These are phyloP conservation scores for Lactifluus rugatus DNA, from an alignment of 768 basidiomycete species.

Conservation along the genomic window DNA sequence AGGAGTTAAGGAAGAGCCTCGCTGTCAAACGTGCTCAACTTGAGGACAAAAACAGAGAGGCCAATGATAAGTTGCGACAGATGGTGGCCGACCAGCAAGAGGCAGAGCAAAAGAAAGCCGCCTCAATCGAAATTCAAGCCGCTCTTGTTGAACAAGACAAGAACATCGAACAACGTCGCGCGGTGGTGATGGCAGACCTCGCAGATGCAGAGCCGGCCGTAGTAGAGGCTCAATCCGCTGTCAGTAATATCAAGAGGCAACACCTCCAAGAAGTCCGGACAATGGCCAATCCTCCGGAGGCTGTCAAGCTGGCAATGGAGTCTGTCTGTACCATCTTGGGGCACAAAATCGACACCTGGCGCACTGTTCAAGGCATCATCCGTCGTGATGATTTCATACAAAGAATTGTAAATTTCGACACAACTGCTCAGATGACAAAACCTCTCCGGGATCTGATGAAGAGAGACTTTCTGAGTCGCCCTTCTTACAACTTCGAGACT, in stretches of 20 bases:
- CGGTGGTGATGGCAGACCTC: slow-evolving; percentile 88
- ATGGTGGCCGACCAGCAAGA: slow-evolving; percentile 99
- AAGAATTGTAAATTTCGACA: slow-evolving; percentile 93
- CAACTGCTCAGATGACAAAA: slow-evolving; percentile 82
- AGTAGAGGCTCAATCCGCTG: slow-evolving; percentile 88
- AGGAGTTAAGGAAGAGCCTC: slow-evolving; percentile 89
- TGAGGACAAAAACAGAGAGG: slow-evolving; percentile 87
- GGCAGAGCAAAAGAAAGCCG: slow-evolving; percentile 95
- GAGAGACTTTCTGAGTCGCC: slow-evolving; percentile 82
- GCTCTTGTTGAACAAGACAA: slow-evolving; percentile 87
- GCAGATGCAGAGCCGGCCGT: slow-evolving; percentile 98
- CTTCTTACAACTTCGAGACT: slow-evolving; percentile 88
- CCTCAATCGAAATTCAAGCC: slow-evolving; percentile 92
- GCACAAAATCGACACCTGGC: slow-evolving; percentile 95
- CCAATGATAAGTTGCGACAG: slow-evolving; percentile 92
- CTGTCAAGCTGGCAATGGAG: slow-evolving; percentile 97
- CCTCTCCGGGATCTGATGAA: slow-evolving; percentile 84
- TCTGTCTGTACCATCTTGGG: slow-evolving; percentile 95
- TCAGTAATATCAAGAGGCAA: slow-evolving; percentile 91
- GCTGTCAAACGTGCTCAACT: slow-evolving; percentile 90
- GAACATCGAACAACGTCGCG: slow-evolving; percentile 77
- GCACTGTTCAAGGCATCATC: slow-evolving; percentile 89
- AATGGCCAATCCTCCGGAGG: slow-evolving; percentile 98
- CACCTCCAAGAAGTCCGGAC: slow-evolving; percentile 95
- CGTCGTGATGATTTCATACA: slow-evolving; percentile 96